These are phyloP conservation scores for Aspergillus egyptiacus DNA, from an alignment of 495 filamentous ascomycete genomes.

Conservation along the genomic window DNA sequence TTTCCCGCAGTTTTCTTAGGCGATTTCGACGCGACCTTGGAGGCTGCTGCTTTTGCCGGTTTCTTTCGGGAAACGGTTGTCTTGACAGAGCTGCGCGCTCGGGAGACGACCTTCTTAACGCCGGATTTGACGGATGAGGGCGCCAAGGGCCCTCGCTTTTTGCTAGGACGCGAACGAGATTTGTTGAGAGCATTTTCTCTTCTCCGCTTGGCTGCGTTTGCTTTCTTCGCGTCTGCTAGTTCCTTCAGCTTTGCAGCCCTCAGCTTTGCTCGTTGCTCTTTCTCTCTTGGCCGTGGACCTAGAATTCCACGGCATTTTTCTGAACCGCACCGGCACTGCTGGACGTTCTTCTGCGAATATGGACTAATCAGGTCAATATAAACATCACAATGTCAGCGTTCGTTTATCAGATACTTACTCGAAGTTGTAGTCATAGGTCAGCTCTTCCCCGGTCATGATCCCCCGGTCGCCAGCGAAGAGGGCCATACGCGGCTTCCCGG, in stretches of 20 bases:
- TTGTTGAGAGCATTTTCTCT: conserved; percentile 20
- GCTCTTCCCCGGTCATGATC: conserved; percentile 87
- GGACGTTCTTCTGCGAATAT: conserved; percentile 74
- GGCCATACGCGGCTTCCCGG: conserved; percentile 91
- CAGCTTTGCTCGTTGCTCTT: conserved; percentile 34
- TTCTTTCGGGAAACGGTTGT: conserved; percentile 11
- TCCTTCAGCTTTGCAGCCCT: conserved; percentile 33
- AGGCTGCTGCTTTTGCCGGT: neutral
- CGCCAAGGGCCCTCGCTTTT: conserved; percentile 33
- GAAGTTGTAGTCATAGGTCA: conserved; percentile 99
- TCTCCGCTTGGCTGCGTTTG: conserved; percentile 28
- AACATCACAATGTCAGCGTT: neutral
- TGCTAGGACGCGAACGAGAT: conserved; percentile 23
- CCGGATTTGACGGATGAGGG: conserved; percentile 33
- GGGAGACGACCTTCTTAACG: conserved; percentile 33
- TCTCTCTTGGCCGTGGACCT: conserved; percentile 63
- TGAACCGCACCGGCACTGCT: conserved; percentile 75
- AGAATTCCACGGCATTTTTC: conserved; percentile 71
- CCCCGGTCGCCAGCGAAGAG: conserved; percentile 87
- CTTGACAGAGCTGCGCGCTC: conserved; percentile 17
- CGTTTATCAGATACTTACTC: conserved; percentile 44
- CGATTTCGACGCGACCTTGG: conserved; percentile 19
- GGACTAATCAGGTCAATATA: conserved; percentile 37
- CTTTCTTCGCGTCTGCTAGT: conserved; percentile 35
- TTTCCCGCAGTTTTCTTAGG: conserved; percentile 6